phyloP scores from a whole-genome alignment of 371 early-diverging fungal species.

The Haplosporangium sp. region DNA sequence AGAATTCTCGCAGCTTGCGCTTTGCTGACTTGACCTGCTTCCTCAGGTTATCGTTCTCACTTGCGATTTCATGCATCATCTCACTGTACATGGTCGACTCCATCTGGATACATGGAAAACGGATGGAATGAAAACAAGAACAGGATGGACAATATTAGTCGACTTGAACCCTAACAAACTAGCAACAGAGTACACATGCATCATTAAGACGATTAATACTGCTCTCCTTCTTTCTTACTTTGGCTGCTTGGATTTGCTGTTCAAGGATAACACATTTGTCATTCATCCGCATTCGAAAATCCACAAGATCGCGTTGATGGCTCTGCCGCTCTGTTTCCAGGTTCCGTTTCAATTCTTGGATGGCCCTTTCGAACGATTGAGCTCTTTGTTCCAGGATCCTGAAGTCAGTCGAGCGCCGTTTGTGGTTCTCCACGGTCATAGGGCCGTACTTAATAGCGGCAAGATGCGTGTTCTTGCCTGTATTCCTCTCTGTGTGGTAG shows the following conservation, averaged over 20 bases:
- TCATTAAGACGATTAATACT: not conserved
- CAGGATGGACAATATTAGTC: too few relatives aligned
- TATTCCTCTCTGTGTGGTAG: too few relatives aligned
- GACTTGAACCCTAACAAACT: too few relatives aligned
- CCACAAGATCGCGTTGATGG: constrained; percentile 15
- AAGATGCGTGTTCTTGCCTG: too few relatives aligned
- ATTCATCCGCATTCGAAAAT: constrained; percentile 18
- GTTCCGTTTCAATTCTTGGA: constrained; percentile 15
- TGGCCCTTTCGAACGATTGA: constrained; percentile 18
- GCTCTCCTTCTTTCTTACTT: constrained; percentile 20
- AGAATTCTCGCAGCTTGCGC: constrained; percentile 8
- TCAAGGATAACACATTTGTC: constrained; percentile 24
- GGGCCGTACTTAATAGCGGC: constrained; percentile 25
- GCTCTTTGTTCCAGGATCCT: constrained; percentile 20
- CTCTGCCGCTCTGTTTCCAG: constrained; percentile 22
- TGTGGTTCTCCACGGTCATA: constrained; percentile 32
- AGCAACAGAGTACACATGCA: not conserved
- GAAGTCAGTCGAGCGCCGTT: constrained; percentile 42
- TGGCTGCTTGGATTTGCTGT: constrained; percentile 38
- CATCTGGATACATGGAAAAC: constrained; percentile 17
- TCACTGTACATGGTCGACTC: constrained; percentile 44
- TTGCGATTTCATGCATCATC: constrained; percentile 52
- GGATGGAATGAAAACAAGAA: not conserved
- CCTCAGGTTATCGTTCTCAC: constrained; percentile 45
- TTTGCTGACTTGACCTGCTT: constrained; percentile 16